Conservation (phyloP, 257 asterid species). For the Jacaranda mimosifolia region DNA sequence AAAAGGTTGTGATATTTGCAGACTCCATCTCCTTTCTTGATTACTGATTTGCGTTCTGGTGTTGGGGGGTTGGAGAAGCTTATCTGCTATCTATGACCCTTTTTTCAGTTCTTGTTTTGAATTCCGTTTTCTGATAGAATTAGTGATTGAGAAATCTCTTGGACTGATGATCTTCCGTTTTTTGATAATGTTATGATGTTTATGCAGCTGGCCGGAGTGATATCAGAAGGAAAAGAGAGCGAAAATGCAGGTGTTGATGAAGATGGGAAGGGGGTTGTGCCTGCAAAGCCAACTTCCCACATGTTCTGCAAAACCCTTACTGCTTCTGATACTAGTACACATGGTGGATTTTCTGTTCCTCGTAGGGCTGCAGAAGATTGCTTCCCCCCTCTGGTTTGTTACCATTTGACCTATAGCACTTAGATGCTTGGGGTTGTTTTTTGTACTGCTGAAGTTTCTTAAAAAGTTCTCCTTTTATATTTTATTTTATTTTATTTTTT, state of each 20-base stretch:
- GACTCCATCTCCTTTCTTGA: neutral
- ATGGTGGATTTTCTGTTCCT: conserved; percentile 99
- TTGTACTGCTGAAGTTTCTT: conserved; percentile 28
- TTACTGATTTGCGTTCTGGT: neutral
- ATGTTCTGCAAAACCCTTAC: conserved; percentile 99
- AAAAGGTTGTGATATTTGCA: neutral
- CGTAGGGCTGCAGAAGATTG: conserved; percentile 99
- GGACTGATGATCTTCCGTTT: conserved; percentile 16
- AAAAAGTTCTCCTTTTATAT: too few relatives aligned
- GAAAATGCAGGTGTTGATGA: conserved; percentile 59
- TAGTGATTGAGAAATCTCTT: conserved; percentile 9
- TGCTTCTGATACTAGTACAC: conserved; percentile 97
- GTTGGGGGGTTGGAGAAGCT: too few relatives aligned
- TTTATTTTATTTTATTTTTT: neutral
- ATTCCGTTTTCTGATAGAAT: conserved; percentile 4
- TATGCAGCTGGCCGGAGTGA: conserved; percentile 56
- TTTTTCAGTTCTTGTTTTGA: conserved; percentile 4
- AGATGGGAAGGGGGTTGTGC: conserved; percentile 59
- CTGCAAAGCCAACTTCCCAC: conserved; percentile 80
- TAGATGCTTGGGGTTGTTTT: neutral
- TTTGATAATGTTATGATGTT: conserved; percentile 27
- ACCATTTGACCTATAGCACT: conserved; percentile 20
- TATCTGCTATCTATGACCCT: too few relatives aligned
- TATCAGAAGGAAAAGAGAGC: conserved; percentile 66
- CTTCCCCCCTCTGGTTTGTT: conserved; percentile 92